Evolutionary conservation across 2,329 filamentous ascomycete species (phyloP).

Genomic region (Lachnellula hyalina): DNA sequence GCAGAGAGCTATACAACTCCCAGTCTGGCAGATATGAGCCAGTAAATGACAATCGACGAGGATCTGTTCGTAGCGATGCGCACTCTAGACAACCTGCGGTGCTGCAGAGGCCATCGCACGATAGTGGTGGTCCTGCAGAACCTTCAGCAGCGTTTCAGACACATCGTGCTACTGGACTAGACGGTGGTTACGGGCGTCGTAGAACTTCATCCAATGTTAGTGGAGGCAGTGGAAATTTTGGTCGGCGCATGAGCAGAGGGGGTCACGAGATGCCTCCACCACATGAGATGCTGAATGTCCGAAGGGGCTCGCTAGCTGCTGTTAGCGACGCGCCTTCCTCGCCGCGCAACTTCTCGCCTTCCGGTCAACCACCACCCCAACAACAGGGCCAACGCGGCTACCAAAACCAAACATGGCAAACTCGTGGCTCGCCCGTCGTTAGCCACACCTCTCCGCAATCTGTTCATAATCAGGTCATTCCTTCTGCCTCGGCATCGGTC

Average conservation of each 20-base stretch:
- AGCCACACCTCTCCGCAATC: constrained; percentile 32
- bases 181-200: constrained; percentile 65
- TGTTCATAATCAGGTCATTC: constrained; percentile 28
- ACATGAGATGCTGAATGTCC: constrained; percentile 36
- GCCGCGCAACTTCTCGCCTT: constrained; percentile 36
- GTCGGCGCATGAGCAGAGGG: constrained; percentile 35
- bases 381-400: constrained; percentile 22
- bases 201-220: constrained; percentile 89
- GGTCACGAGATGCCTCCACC: constrained; percentile 29
- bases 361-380: constrained; percentile 26
- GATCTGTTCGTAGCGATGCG: constrained; percentile 61
- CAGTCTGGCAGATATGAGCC: constrained; percentile 91
- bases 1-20: constrained; percentile 87
- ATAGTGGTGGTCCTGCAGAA: constrained; percentile 70
- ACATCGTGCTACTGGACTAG: constrained; percentile 59
- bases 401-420: constrained; percentile 35
- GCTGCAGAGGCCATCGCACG: constrained; percentile 65
- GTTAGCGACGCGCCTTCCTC: constrained; percentile 48
- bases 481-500: constrained; percentile 32
- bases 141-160: constrained; percentile 85
- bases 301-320: constrained; percentile 45
- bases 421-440: constrained; percentile 32
- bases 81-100: constrained; percentile 69
- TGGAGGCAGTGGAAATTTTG: constrained; percentile 69
- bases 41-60: constrained; percentile 68